phyloP scores from a whole-genome alignment of 176 grass and related monocot genomes.

The Phragmites australis region DNA sequence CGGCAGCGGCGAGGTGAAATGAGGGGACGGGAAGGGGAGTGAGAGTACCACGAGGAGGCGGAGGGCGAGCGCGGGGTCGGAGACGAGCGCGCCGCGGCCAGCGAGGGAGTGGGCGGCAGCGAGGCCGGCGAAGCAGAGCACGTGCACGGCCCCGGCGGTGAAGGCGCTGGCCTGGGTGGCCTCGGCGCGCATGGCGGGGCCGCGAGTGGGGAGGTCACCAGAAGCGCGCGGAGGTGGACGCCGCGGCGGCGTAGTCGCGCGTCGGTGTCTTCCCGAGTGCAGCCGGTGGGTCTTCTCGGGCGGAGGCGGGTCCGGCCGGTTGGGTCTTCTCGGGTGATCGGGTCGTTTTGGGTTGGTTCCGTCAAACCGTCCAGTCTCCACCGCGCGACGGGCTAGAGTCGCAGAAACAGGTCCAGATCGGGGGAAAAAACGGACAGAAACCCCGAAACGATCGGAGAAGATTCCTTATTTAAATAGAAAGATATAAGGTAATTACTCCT shows the following conservation, averaged over 20 bases:
- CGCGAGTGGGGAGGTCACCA: not conserved
- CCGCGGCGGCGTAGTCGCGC: not conserved
- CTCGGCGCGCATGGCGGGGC: constrained; percentile 41
- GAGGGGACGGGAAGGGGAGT: not conserved
- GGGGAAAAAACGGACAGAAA: too few relatives aligned
- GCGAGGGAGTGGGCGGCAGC: constrained; percentile 38
- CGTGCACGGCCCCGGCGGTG: constrained; percentile 35
- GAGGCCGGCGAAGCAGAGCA: constrained; percentile 54
- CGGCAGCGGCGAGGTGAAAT: not conserved
- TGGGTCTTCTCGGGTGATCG: not conserved
- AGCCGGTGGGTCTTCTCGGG: not conserved
- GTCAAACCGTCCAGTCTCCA: too few relatives aligned
- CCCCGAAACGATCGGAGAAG: too few relatives aligned
- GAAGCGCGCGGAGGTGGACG: not conserved
- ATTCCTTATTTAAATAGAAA: too few relatives aligned
- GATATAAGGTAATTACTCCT: too few relatives aligned
- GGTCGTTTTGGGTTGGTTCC: not conserved
- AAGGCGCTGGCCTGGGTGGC: constrained; percentile 40
- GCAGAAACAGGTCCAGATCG: too few relatives aligned
- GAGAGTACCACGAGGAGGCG: constrained; percentile 62
- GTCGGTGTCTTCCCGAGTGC: not conserved
- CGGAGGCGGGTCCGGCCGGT: not conserved
- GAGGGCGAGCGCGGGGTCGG: constrained; percentile 57
- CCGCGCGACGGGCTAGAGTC: too few relatives aligned
- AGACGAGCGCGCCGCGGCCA: constrained; percentile 44